Evolutionary conservation across 257 asterid genomes (phyloP).

Genomic region (Nicotiana otophora): DNA sequence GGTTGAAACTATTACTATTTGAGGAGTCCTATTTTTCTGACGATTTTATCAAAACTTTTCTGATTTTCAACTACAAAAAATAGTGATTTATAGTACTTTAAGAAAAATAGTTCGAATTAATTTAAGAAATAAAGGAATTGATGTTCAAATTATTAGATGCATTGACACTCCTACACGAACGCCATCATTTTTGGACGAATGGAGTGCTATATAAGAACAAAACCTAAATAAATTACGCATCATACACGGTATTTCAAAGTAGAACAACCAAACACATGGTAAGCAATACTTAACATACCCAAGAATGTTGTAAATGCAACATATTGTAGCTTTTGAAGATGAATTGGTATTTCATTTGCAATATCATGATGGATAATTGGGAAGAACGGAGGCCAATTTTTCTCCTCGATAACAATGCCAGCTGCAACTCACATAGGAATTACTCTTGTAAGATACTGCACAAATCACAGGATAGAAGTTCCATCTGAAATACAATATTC

Average conservation of each 20-base stretch:
- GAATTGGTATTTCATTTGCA: slow-evolving; percentile 88
- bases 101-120: too few relatives aligned
- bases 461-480: not conserved
- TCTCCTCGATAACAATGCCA: slow-evolving; percentile 72
- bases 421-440: slow-evolving; percentile 44
- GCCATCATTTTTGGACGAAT: not conserved
- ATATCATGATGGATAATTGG: slow-evolving; percentile 94
- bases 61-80: not conserved
- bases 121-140: not conserved
- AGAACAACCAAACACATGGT: not conserved
- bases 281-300: slow-evolving; percentile 47
- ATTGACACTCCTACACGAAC: not conserved
- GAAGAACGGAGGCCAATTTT: slow-evolving; percentile 97
- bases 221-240: not conserved
- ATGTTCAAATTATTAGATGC: not conserved
- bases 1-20: not conserved
- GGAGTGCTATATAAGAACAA: slow-evolving; percentile 19
- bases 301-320: slow-evolving; percentile 88
- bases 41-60: slow-evolving; percentile 11
- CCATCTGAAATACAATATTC: not conserved
- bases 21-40: slow-evolving; percentile 22
- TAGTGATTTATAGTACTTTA: slow-evolving; percentile 6
- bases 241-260: not conserved
- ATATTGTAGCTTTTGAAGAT: slow-evolving; percentile 85
- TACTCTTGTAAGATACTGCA: slow-evolving; percentile 3